Base-by-base conservation (phyloP, 805 yeast genomes). In the Kuraishia hungarica region DNA sequence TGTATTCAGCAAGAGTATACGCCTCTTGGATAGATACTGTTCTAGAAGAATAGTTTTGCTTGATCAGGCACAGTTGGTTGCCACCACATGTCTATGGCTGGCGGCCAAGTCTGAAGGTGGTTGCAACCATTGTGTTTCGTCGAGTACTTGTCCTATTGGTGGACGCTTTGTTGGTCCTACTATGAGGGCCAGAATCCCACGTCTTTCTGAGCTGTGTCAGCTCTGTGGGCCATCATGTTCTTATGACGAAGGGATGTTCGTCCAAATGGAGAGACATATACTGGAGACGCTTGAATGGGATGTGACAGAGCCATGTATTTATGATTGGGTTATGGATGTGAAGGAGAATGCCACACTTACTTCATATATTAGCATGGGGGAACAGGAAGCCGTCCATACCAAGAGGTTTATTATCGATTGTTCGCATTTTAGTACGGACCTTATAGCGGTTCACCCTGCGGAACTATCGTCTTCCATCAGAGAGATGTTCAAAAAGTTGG, bases 31-130 rank as follows among this genome's bases (percentile, higher is more conserved):
- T 66, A 78, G 96, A 54, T 89, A 89, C 71, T 86, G 93, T 64
- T 84, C 92, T 56, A 84, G 83, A 62, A 76, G 96, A 59, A 80
- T 88, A 6, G 89, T 90, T 1, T 74, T 86, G 56, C 77, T 82
- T 57, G 88, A 85, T 52, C 96, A 89, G 70, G 81, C 87, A 51
- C 94, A 89, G 69, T 76, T 89, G 51, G 90, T 89, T 8, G 86
- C 89, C 20, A 84, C 91, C 52, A 86, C 94, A 8, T 89, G 94
- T 61, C 73, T 89, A 35, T 89, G 96, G 96, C 74, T 89, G 20
- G 87, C 93, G 2, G 83, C 93, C 20, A 89, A 89, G 68, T 77
- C 84, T n/a, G 81, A 80, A 63, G 89, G 89, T 52, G 89, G 89
- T 46, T 84, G 86, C 67, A 82, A 82, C 60, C 89, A 84, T 68